These are phyloP conservation scores for Fomes fomentarius DNA, from an alignment of 1,284 basidiomycete species.

Conservation along the genomic window DNA sequence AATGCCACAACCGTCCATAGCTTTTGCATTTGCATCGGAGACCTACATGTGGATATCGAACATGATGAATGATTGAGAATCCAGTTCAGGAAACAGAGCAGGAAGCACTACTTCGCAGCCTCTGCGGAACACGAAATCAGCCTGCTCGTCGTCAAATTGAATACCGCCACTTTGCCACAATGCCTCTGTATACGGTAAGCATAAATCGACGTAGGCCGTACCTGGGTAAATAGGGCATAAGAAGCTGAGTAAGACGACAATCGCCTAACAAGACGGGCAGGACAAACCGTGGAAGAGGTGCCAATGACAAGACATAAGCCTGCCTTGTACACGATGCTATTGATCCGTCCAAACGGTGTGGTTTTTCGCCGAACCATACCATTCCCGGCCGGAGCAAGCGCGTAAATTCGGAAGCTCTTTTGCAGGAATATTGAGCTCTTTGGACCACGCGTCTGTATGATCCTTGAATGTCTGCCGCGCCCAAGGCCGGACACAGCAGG, in stretches of 20 bases:
- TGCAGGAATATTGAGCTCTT: constrained; percentile 26
- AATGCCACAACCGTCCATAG: neutral
- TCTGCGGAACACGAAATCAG: constrained; percentile 42
- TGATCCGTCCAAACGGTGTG: constrained; percentile 33
- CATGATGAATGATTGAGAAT: neutral
- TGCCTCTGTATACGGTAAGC: constrained; percentile 37
- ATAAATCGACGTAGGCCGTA: constrained; percentile 42
- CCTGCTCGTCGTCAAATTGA: constrained; percentile 50
- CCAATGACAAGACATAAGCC: constrained; percentile 44
- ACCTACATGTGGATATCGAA: no score
- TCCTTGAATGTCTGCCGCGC: constrained; percentile 25
- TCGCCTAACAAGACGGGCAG: no score
- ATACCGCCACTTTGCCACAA: constrained; percentile 58
- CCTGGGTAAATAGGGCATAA: constrained; percentile 21
- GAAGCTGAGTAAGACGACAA: neutral
- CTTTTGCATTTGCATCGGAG: no score
- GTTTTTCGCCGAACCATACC: constrained; percentile 44
- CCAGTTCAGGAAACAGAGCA: constrained; percentile 1
- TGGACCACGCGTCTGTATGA: constrained; percentile 17
- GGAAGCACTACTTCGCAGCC: constrained; percentile 41
- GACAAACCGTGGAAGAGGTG: constrained; percentile 40
- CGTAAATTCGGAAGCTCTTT: constrained; percentile 38
- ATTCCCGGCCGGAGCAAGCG: constrained; percentile 40
- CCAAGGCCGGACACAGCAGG: constrained; percentile 36
- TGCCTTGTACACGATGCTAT: constrained; percentile 32